phyloP scores from a whole-genome alignment of 1,139 yeast species.

The Suhomyces maxii region DNA sequence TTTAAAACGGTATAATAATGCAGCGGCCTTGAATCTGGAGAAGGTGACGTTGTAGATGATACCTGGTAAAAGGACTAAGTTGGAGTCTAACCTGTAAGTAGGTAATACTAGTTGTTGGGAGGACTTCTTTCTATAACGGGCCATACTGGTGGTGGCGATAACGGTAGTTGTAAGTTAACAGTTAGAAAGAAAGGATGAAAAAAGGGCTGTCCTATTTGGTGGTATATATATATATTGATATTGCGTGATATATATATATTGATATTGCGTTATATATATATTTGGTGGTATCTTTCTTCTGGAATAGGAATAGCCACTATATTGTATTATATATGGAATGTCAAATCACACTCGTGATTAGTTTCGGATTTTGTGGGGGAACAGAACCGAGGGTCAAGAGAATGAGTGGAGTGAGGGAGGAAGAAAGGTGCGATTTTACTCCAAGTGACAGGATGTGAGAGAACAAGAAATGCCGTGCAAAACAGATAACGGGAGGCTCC shows the following conservation, averaged over 20 bases:
- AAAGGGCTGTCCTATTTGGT: not conserved
- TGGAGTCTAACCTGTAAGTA: slow-evolving; percentile 43
- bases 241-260: too few relatives aligned
- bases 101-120: slow-evolving; percentile 33
- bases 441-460: not conserved
- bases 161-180: not conserved
- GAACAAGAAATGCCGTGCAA: not conserved
- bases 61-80: slow-evolving; percentile 59
- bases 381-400: not conserved
- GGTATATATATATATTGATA: too few relatives aligned
- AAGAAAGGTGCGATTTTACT: not conserved
- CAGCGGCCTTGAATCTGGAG: slow-evolving; percentile 48
- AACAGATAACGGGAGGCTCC: too few relatives aligned
- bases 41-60: slow-evolving; percentile 58
- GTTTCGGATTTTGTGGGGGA: not conserved
- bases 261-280: not conserved
- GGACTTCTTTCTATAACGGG: slow-evolving; percentile 7
- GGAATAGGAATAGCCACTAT: too few relatives aligned
- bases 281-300: too few relatives aligned
- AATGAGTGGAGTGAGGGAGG: not conserved
- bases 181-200: not conserved
- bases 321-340: too few relatives aligned
- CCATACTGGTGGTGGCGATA: slow-evolving; percentile 1
- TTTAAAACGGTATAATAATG: slow-evolving; percentile 42
- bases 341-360: not conserved